Evolutionary conservation across 805 yeast species (phyloP).

Genomic region (Saturnispora bothae): DNA sequence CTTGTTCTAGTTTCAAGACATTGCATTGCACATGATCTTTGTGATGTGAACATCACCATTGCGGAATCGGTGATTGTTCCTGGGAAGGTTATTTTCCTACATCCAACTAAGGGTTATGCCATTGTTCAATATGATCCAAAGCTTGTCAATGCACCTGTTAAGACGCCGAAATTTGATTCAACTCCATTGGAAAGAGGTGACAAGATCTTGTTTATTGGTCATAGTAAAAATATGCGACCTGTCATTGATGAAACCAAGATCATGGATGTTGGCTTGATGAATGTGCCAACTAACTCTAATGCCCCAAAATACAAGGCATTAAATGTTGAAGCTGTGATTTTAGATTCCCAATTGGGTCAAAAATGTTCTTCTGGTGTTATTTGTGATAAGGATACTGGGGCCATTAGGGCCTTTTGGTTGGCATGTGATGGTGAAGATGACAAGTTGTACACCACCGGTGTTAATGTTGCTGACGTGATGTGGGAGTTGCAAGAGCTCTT

Average conservation of each 20-base stretch:
- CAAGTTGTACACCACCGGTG: conserved; percentile 61
- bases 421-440: conserved; percentile 69
- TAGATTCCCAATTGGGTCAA: conserved; percentile 61
- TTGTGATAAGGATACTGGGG: conserved; percentile 59
- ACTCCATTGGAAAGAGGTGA: conserved; percentile 64
- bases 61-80: conserved; percentile 81
- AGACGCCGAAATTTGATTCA: conserved; percentile 52
- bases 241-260: conserved; percentile 68
- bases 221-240: conserved; percentile 56
- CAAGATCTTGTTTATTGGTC: conserved; percentile 69
- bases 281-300: conserved; percentile 55
- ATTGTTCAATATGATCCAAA: conserved; percentile 73
- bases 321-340: conserved; percentile 64
- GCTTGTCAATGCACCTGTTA: conserved; percentile 59
- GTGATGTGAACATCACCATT: conserved; percentile 66
- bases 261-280: conserved; percentile 64
- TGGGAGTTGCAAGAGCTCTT: conserved; percentile 43
- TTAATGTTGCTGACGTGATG: conserved; percentile 59
- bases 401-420: conserved; percentile 77
- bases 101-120: conserved; percentile 81
- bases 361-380: conserved; percentile 72
- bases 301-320: conserved; percentile 81
- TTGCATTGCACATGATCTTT: conserved; percentile 71
- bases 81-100: conserved; percentile 71
- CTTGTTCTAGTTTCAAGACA: conserved; percentile 69